Evolutionary conservation across 805 yeast species (phyloP), one percentile per base, ranked within the genome.

Genomic region (Wickerhamomyces bovis): DNA sequence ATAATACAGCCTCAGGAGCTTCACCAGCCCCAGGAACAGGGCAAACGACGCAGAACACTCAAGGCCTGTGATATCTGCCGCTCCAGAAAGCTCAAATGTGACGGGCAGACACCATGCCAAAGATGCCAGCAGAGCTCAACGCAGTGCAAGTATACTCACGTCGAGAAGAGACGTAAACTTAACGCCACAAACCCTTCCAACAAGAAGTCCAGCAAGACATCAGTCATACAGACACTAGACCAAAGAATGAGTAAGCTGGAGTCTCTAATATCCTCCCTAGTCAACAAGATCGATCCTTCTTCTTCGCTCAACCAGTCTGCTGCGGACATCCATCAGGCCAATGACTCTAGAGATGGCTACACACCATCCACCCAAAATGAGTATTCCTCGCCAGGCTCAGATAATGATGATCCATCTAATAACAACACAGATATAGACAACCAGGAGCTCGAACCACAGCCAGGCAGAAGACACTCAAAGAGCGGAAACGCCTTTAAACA

Each of bases 101-200:
- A 85, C 57, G 92, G 90, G 10, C 78, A 77, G 53, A 83, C 77
- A 54, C 94, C 92, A 1, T 85, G 92, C 61, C 78, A 81, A 22
- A 89, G 84, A 56, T 89, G 96, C 58, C 80, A 92, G 3, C 90
- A 84, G 61, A 78, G 83, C 26, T 84, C 83, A 59, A 81, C 77
- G 41, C 16, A 23, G 18, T 56, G 60, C 33, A 25, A 41, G 11
- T 54, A 54, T 41, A 48, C 51, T 2, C 47, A 51, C 15, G 45
- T 43, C 12, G 42, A 44, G n/a, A 49, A 45, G 39, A 49, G 44
- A 38, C 42, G 47, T 9, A 52, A 18, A 41, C 41, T 35, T 16
- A 38, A 38, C 19, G 35, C 40, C 6, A 16, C 33, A 8, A 15
- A 38, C 36, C n/a, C 19, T 18, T 15, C 21, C 4, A 18, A 11